Percentiles rank a stretch among this genome's conserved stretches.
Evolutionary conservation across 208 protist species (phyloP).

Genomic region (Crithidia thermophila): DNA sequence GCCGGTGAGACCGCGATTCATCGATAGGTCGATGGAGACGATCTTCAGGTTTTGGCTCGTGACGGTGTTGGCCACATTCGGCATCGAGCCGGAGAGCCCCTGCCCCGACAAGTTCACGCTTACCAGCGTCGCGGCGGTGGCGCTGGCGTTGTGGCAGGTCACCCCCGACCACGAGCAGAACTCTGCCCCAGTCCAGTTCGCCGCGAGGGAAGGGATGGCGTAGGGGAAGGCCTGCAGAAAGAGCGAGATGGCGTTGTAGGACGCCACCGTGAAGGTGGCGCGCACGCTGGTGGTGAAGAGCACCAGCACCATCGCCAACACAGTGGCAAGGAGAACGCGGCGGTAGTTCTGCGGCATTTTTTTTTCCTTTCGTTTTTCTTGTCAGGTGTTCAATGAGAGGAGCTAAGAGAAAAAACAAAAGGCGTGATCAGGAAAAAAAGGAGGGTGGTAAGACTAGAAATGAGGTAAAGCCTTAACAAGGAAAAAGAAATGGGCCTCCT

Average conservation of each 20-base stretch:
- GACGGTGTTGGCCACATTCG: neutral
- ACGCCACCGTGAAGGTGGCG: slow-evolving; percentile 9
- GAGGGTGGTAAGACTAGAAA: no score
- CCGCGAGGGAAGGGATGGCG: neutral
- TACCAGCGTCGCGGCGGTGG: neutral
- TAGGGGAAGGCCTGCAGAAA: slow-evolving; percentile 6
- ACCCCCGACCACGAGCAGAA: slow-evolving; percentile 3
- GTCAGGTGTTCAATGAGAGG: no score
- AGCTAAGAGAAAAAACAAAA: no score
- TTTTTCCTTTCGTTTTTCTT: neutral
- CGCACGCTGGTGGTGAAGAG: neutral
- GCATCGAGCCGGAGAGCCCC: slow-evolving; percentile 9
- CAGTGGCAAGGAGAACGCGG: neutral
- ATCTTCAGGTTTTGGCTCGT: neutral
- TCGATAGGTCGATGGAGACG: slow-evolving; percentile 19
- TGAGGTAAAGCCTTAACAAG: neutral
- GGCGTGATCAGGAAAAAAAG: no score
- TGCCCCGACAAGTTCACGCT: slow-evolving; percentile 16
- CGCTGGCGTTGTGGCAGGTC: neutral
- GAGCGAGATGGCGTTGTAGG: neutral
- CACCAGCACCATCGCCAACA: slow-evolving; percentile 1
- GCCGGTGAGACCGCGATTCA: no score
- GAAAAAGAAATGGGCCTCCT: neutral
- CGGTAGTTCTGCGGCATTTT: neutral
- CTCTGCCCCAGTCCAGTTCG: neutral